These are phyloP conservation scores for Taphrina communis DNA, from an alignment of 1,139 yeast species.

Conservation along the genomic window DNA sequence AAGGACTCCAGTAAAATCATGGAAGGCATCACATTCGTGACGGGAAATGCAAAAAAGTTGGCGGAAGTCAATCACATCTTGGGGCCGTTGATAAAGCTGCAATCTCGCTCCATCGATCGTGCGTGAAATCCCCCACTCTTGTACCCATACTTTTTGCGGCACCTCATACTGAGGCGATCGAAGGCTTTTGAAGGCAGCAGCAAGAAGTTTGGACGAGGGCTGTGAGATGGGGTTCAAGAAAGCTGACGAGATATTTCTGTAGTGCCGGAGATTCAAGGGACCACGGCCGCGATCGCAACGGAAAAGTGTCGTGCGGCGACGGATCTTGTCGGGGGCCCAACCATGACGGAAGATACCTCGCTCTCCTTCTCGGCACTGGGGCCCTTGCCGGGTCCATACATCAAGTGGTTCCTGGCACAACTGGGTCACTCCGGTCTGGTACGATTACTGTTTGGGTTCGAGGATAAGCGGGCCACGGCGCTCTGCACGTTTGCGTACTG, in stretches of 20 bases:
- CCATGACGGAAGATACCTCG: constrained; percentile 93
- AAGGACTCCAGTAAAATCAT: background rate
- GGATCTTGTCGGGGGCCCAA: constrained; percentile 65
- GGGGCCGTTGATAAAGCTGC: constrained; percentile 34
- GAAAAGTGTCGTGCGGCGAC: constrained; percentile 86
- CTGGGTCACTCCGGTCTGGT: constrained; percentile 70
- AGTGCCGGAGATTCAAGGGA: constrained; percentile 76
- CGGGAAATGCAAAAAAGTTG: constrained; percentile 43
- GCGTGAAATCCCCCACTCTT: background rate
- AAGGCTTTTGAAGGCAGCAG: too few relatives aligned
- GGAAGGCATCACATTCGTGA: constrained; percentile 42
- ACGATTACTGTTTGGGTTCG: constrained; percentile 77
- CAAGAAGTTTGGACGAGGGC: too few relatives aligned
- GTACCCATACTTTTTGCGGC: too few relatives aligned
- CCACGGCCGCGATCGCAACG: constrained; percentile 77
- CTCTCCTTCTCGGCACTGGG: constrained; percentile 80
- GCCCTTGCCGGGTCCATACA: constrained; percentile 88
- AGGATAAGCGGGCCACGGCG: constrained; percentile 84
- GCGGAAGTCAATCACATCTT: constrained; percentile 42
- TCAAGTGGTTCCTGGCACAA: constrained; percentile 82
- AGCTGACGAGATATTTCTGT: background rate
- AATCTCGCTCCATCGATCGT: constrained; percentile 41
- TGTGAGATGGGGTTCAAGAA: too few relatives aligned
- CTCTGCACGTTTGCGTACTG: constrained; percentile 92
- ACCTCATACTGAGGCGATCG: too few relatives aligned